A percentile compares a stretch with the other conserved stretches of the same genome.
These are phyloP conservation scores for Monosporozyma siamensis DNA, from an alignment of 805 yeast genomes.

Conservation along the genomic window DNA sequence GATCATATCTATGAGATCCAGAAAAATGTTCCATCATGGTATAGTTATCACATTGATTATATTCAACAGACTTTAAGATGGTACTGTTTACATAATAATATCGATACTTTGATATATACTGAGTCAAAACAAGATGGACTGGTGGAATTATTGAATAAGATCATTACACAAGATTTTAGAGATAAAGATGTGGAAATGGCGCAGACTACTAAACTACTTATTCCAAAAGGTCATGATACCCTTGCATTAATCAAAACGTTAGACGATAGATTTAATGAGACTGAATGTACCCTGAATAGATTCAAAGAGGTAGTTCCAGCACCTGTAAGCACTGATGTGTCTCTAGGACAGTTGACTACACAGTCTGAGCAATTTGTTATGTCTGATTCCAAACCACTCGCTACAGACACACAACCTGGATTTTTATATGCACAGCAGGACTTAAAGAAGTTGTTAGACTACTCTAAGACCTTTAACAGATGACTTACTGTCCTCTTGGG, in stretches of 20 bases:
- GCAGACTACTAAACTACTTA: slow-evolving; percentile 21
- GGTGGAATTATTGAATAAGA: background rate
- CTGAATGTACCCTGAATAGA: background rate
- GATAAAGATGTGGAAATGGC: slow-evolving; percentile 10
- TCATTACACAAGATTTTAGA: slow-evolving; percentile 2
- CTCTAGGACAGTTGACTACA: background rate
- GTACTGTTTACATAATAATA: slow-evolving; percentile 10
- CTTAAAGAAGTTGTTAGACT: background rate
- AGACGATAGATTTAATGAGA: slow-evolving; percentile 28
- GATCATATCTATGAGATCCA: slow-evolving; percentile 13
- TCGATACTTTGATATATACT: slow-evolving; percentile 10
- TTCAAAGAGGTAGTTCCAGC: background rate
- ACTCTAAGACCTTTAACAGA: background rate
- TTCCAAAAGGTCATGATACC: slow-evolving; percentile 46
- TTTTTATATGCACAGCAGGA: background rate
- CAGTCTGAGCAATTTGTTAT: background rate
- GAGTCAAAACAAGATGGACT: slow-evolving; percentile 2
- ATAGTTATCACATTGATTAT: slow-evolving; percentile 17
- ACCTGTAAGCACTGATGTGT: background rate
- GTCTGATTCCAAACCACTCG: background rate
- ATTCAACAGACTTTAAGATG: slow-evolving; percentile 20
- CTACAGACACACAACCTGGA: background rate
- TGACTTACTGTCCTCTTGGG: too few relatives aligned
- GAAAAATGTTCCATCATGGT: slow-evolving; percentile 15
- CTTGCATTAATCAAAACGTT: slow-evolving; percentile 39